These are phyloP conservation scores for Petrea volubilis DNA, from an alignment of 257 asterid species.

Conservation along the genomic window DNA sequence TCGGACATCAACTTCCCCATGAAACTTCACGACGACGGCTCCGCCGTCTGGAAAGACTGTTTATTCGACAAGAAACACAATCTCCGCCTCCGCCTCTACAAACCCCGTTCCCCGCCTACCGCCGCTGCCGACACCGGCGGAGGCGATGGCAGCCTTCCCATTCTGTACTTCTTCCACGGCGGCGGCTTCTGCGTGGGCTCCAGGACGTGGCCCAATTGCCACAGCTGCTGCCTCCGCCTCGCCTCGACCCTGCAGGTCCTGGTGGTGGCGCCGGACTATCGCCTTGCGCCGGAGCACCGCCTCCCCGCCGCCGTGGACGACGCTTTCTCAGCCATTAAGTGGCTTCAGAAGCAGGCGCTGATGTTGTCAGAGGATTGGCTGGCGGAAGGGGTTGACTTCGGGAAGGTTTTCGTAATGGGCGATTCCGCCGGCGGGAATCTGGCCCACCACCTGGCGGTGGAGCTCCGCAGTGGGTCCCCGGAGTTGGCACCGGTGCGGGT, in stretches of 20 bases:
- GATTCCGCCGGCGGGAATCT: slow-evolving; percentile 93
- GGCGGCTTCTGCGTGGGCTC: slow-evolving; percentile 86
- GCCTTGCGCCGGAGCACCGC: slow-evolving; percentile 76
- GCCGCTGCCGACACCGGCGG: no score
- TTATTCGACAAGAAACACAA: slow-evolving; percentile 34
- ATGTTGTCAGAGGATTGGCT: slow-evolving; percentile 40
- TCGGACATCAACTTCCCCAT: slow-evolving; percentile 31
- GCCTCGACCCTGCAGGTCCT: slow-evolving; percentile 51
- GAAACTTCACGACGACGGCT: slow-evolving; percentile 56
- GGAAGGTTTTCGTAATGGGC: slow-evolving; percentile 56
- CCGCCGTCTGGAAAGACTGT: slow-evolving; percentile 67
- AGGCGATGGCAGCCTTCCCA: slow-evolving; percentile 50
- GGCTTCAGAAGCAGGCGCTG: slow-evolving; percentile 60
- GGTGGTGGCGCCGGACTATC: slow-evolving; percentile 72
- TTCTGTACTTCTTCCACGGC: slow-evolving; percentile 64
- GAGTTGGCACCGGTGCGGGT: slow-evolving; percentile 61
- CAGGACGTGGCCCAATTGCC: slow-evolving; percentile 71
- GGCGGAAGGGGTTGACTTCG: slow-evolving; percentile 45
- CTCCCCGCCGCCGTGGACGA: slow-evolving; percentile 75
- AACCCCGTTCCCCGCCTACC: slow-evolving; percentile 32
- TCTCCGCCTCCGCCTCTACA: slow-evolving; percentile 72
- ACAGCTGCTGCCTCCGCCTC: slow-evolving; percentile 73
- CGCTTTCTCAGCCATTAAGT: slow-evolving; percentile 41
- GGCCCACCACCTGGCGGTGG: slow-evolving; percentile 86
- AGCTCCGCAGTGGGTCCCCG: slow-evolving; percentile 60